Evolutionary conservation across 352 stramenopile genomes (phyloP).

Genomic region (Aphanomyces invadans): DNA sequence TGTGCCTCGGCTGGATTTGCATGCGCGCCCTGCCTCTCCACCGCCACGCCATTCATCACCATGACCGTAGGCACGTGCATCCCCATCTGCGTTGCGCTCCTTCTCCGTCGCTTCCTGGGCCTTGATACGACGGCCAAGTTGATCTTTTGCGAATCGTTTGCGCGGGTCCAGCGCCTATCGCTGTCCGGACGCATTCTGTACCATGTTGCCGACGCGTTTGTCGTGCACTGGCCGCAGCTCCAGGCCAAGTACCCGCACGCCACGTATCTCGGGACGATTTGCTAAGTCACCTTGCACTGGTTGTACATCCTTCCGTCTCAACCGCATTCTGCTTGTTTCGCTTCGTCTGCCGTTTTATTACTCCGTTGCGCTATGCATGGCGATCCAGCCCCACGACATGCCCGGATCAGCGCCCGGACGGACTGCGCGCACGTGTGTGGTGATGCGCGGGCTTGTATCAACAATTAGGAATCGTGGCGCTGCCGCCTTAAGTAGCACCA

Average conservation of each 20-base stretch:
- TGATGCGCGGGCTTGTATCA: no score
- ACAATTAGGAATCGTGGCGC: no score
- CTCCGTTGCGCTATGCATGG: no score
- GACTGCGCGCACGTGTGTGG: no score
- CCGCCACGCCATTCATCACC: background rate
- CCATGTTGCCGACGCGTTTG: slow-evolving; percentile 88
- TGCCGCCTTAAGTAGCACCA: no score
- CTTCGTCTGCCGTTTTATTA: no score
- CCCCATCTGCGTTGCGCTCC: slow-evolving; percentile 78
- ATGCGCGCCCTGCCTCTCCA: no score
- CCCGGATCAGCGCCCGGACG: no score
- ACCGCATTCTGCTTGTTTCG: no score
- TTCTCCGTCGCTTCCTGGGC: slow-evolving; percentile 79
- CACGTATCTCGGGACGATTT: slow-evolving; percentile 84
- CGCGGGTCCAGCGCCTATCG: slow-evolving; percentile 87
- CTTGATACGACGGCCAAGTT: slow-evolving; percentile 57
- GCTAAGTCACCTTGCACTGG: slow-evolving; percentile 33
- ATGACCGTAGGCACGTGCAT: slow-evolving; percentile 83
- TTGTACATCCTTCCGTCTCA: background rate
- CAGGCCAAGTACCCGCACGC: slow-evolving; percentile 69
- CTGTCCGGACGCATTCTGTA: slow-evolving; percentile 92
- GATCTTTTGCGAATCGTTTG: slow-evolving; percentile 93
- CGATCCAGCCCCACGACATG: no score
- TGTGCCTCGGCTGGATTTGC: no score
- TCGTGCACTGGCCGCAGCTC: slow-evolving; percentile 92